Percentiles rank a stretch among this genome's conserved stretches.
phyloP scores from a whole-genome alignment of 306 rosid genomes.

The Vigna mungo region DNA sequence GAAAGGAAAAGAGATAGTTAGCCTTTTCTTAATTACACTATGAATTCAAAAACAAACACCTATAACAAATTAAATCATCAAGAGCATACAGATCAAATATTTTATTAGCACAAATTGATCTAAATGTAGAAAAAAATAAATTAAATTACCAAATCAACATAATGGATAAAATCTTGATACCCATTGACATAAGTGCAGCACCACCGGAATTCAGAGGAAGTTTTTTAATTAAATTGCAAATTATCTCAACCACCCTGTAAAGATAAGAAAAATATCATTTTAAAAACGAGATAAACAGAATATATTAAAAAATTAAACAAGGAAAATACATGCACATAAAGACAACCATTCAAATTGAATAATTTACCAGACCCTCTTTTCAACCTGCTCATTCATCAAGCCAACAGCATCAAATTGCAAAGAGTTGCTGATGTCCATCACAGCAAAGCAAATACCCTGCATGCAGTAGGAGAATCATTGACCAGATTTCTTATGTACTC shows the following conservation, averaged over 20 bases:
- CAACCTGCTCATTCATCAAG: constrained; percentile 53
- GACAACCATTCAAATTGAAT: constrained; percentile 26
- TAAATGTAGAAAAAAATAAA: constrained; percentile 31
- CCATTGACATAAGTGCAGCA: constrained; percentile 80
- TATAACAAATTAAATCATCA: no score
- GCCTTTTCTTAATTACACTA: constrained; percentile 19
- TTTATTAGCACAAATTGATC: constrained; percentile 21
- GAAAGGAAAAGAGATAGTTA: constrained; percentile 39
- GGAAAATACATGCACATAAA: constrained; percentile 27
- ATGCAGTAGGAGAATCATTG: constrained; percentile 34
- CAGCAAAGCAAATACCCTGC: constrained; percentile 79
- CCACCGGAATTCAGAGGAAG: constrained; percentile 65
- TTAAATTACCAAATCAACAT: constrained; percentile 77
- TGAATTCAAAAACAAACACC: constrained; percentile 20
- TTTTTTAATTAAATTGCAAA: constrained; percentile 75
- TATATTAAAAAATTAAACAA: constrained; percentile 19
- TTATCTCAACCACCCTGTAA: constrained; percentile 80
- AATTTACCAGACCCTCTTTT: constrained; percentile 74
- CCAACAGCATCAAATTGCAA: constrained; percentile 54
- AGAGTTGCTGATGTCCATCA: constrained; percentile 62
- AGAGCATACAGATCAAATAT: constrained; percentile 19
- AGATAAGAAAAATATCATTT: constrained; percentile 35
- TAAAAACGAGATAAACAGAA: constrained; percentile 16
- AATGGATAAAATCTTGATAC: constrained; percentile 71
- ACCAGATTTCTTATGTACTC: not conserved